Evolutionary conservation across 164 flowering plant species (phyloP).

Genomic region (Stephania cephalantha): DNA sequence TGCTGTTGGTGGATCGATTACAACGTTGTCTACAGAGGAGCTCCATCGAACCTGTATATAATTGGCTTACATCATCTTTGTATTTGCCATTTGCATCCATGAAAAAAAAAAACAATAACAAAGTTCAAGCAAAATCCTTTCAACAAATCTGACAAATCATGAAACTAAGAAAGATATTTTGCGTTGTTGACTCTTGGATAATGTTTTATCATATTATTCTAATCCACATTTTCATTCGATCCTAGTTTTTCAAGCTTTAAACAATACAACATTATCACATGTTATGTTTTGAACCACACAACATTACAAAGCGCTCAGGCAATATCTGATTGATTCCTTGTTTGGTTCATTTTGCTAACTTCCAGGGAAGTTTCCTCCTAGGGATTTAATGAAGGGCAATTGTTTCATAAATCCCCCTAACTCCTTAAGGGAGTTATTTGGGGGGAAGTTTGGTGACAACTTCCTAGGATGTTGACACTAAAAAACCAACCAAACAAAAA

Average conservation of each 20-base stretch:
- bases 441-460: no score
- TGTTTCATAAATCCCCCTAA: no score
- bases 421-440: no score
- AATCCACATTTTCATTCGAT: neutral
- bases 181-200: neutral
- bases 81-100: neutral
- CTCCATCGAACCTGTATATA: conserved; percentile 73
- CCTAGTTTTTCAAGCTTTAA: neutral
- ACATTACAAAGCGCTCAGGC: neutral
- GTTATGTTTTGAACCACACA: neutral
- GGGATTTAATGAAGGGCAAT: no score
- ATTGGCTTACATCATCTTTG: conserved; percentile 3
- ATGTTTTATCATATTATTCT: neutral
- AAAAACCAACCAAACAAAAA: no score
- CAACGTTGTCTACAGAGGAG: conserved; percentile 43
- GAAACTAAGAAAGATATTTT: neutral
- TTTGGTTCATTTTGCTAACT: no score
- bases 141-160: neutral
- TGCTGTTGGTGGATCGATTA: conserved; percentile 82
- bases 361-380: no score
- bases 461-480: no score
- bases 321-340: no score
- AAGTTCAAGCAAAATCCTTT: neutral
- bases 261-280: neutral
- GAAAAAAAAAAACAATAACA: neutral